phyloP scores from a whole-genome alignment of 2,329 filamentous ascomycete species.

The Fusarium sp. region DNA sequence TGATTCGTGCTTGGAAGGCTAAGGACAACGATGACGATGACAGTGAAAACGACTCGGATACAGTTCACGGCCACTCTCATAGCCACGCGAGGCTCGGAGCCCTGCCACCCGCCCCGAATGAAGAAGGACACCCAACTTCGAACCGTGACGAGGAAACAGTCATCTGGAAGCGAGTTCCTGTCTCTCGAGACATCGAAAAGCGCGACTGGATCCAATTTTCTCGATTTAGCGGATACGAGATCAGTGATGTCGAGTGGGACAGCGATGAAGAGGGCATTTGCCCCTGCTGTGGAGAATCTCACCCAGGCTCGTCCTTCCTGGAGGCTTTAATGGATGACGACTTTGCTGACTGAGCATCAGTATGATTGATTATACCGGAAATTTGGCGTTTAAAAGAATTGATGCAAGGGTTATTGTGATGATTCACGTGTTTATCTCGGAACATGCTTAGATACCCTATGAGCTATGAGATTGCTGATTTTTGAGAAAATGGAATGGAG shows the following conservation, averaged over 20 bases:
- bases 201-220: constrained; percentile 62
- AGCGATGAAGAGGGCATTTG: constrained; percentile 51
- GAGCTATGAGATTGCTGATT: constrained; percentile 36
- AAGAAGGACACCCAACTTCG: constrained; percentile 55
- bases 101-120: constrained; percentile 54
- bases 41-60: constrained; percentile 42
- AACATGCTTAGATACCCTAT: constrained; percentile 44
- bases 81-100: constrained; percentile 45
- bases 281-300: constrained; percentile 53
- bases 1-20: constrained; percentile 57
- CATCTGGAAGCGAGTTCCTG: constrained; percentile 62
- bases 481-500: constrained; percentile 25
- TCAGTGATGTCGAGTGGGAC: constrained; percentile 47
- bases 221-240: constrained; percentile 51
- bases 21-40: constrained; percentile 39
- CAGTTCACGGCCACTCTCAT: constrained; percentile 38
- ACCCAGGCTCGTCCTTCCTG: constrained; percentile 50
- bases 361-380: constrained; percentile 17
- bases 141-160: constrained; percentile 54
- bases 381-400: constrained; percentile 23
- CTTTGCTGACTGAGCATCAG: constrained; percentile 41
- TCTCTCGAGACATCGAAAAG: constrained; percentile 50
- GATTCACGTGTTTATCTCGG: constrained; percentile 31
- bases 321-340: constrained; percentile 46
- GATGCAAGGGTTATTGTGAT: constrained; percentile 19